Conservation (phyloP, 495 filamentous ascomycete genomes). For the Polyplosphaeria fusca region DNA sequence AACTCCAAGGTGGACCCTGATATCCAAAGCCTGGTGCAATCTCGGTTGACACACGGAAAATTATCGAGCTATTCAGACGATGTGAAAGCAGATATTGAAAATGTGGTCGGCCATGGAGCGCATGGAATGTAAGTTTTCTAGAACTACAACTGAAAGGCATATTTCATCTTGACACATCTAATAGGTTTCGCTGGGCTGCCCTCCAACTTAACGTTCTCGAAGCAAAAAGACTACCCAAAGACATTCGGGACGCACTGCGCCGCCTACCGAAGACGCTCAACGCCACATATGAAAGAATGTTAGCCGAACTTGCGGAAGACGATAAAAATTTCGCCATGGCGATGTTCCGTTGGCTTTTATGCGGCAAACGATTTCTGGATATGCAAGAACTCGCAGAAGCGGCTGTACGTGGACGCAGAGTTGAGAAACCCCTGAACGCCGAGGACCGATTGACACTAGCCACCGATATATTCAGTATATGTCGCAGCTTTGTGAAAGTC, state of each 20-base stretch:
- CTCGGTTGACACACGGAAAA: background rate
- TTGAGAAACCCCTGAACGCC: background rate
- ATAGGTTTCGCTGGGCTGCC: background rate
- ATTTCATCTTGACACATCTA: background rate
- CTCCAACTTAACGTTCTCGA: background rate
- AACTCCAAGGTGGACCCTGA: background rate
- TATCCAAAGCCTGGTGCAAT: background rate
- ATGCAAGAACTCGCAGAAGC: background rate
- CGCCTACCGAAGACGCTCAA: background rate
- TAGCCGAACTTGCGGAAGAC: background rate
- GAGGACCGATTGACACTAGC: background rate
- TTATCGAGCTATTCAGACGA: background rate
- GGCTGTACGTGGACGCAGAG: background rate
- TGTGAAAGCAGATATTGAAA: background rate
- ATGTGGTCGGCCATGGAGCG: background rate
- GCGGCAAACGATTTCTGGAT: background rate
- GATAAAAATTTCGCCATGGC: background rate
- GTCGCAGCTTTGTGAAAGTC: background rate
- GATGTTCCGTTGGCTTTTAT: background rate
- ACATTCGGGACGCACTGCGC: background rate
- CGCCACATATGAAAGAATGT: background rate
- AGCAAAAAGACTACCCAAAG: background rate
- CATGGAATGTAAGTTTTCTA: background rate
- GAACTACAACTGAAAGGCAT: background rate
- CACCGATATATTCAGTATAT: background rate